Conservation (phyloP, 306 rosid genomes). For the Dalbergia cochinchinensis region DNA sequence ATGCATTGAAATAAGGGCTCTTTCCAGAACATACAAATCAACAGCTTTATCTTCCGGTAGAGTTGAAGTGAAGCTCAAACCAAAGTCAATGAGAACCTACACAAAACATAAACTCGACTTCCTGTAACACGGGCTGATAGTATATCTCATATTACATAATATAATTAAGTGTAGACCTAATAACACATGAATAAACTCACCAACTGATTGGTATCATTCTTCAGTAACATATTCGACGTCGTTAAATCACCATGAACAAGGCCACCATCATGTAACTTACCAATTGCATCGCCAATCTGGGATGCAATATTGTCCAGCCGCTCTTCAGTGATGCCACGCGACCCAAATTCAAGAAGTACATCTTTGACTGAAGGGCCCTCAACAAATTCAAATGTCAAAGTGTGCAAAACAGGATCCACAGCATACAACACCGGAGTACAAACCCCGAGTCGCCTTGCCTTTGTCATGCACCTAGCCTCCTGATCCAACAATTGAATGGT, state of each 20-base stretch:
- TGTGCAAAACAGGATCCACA: conserved; percentile 71
- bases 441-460: conserved; percentile 90
- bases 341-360: conserved; percentile 74
- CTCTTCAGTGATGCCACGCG: conserved; percentile 50
- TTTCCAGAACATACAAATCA: conserved; percentile 87
- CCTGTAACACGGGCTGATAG: conserved; percentile 24
- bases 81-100: conserved; percentile 89
- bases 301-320: conserved; percentile 63
- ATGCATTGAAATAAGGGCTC: conserved; percentile 92
- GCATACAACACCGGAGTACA: conserved; percentile 72
- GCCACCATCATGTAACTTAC: conserved; percentile 85
- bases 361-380: conserved; percentile 85
- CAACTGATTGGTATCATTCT: conserved; percentile 64
- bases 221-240: conserved; percentile 84
- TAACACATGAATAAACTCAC: conserved; percentile 57
- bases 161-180: conserved; percentile 5
- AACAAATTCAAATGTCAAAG: conserved; percentile 77
- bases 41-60: conserved; percentile 95
- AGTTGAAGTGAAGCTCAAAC: conserved; percentile 88
- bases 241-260: conserved; percentile 90
- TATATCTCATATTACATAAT: conserved; percentile 24
- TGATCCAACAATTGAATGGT: conserved; percentile 46
- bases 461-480: conserved; percentile 97
- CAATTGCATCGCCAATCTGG: conserved; percentile 86
- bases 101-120: conserved; percentile 33